Evolutionary conservation across 805 yeast species (phyloP).

Genomic region (Wickerhamiella alocasiicola): DNA sequence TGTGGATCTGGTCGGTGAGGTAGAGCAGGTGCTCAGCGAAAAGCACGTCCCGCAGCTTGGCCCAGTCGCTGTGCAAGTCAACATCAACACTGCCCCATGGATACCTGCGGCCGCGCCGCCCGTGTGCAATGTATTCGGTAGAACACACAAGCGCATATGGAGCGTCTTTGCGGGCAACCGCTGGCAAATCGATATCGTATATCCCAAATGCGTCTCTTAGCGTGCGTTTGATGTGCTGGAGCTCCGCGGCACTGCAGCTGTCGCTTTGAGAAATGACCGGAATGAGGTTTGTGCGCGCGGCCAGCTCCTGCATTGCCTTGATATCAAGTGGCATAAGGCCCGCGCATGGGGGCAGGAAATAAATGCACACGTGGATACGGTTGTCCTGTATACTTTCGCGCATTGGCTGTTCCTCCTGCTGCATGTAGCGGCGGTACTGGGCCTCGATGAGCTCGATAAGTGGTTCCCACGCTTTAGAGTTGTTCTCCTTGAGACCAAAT

Average conservation of each 20-base stretch:
- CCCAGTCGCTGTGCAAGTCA: neutral
- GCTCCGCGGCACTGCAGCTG: constrained; percentile 1
- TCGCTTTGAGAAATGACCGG: constrained; percentile 1
- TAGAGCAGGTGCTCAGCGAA: neutral
- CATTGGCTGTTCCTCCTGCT: constrained; percentile 5
- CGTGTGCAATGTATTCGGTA: neutral
- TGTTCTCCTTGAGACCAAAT: neutral
- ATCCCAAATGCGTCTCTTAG: neutral
- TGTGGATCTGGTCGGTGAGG: neutral
- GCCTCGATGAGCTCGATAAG: neutral
- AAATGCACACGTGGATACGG: constrained; percentile 2
- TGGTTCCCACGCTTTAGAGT: neutral
- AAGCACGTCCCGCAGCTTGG: neutral
- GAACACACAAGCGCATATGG: constrained; percentile 1
- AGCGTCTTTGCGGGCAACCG: neutral
- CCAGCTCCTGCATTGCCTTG: neutral
- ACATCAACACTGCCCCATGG: constrained; percentile 1
- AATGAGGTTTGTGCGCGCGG: neutral
- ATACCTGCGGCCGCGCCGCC: neutral
- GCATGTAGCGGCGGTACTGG: neutral
- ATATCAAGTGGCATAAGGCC: neutral
- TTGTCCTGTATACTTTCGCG: neutral
- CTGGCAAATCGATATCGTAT: neutral
- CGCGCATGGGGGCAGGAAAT: constrained; percentile 2
- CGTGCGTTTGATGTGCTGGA: neutral